Conservation (phyloP, 2,329 filamentous ascomycete genomes). For the Orbilia oligospora region DNA sequence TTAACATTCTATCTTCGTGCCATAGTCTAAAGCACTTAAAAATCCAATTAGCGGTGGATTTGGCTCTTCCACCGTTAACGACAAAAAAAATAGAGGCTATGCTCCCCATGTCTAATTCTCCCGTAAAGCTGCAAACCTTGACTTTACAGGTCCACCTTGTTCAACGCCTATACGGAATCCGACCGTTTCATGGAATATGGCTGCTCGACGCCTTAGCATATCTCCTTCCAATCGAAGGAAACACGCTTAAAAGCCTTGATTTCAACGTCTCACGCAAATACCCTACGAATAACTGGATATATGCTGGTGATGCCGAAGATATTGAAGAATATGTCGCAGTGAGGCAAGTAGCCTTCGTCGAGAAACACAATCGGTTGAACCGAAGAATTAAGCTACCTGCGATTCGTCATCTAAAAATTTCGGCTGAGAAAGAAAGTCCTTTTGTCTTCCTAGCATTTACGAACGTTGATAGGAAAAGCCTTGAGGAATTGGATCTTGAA, state of each 20-base stretch:
- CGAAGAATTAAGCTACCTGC: background rate
- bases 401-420: background rate
- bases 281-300: too few relatives aligned
- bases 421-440: too few relatives aligned
- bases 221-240: background rate
- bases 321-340: too few relatives aligned
- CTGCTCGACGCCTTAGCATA: background rate
- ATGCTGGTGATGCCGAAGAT: too few relatives aligned
- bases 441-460: background rate
- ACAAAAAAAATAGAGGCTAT: background rate
- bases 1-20: background rate
- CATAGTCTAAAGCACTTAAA: background rate
- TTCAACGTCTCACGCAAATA: background rate
- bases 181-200: background rate
- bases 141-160: background rate
- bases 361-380: background rate
- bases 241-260: background rate
- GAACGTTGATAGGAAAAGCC: background rate
- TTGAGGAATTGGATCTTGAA: background rate
- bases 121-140: background rate
- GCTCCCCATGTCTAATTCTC: background rate
- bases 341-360: background rate
- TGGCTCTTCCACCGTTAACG: background rate
- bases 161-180: too few relatives aligned
- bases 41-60: background rate